A percentile compares a stretch with the other conserved stretches of the same genome.
These are phyloP conservation scores for Xylariaceae sp. DNA, from an alignment of 2,329 filamentous ascomycete genomes.

Conservation along the genomic window DNA sequence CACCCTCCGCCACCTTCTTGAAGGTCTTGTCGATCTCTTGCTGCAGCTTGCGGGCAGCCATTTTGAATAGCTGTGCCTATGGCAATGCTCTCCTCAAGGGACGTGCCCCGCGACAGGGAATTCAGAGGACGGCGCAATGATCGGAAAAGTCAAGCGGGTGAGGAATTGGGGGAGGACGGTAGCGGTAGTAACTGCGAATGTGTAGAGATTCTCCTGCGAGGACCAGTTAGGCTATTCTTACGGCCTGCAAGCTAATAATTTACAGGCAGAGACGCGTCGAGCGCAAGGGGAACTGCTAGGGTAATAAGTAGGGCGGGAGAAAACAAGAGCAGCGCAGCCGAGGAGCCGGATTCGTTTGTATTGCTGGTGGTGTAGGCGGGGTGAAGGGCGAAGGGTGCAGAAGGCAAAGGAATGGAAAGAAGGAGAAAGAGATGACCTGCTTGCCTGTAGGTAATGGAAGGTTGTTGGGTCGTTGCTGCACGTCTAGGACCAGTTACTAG, in stretches of 20 bases:
- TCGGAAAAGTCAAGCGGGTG: background rate
- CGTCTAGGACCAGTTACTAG: background rate
- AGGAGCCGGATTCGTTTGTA: conserved; percentile 2
- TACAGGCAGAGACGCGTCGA: background rate
- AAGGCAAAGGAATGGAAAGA: background rate
- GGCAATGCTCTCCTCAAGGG: conserved; percentile 9
- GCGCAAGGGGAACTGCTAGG: background rate
- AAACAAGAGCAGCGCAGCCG: background rate
- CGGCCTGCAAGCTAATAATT: conserved; percentile 1
- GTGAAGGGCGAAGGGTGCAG: background rate
- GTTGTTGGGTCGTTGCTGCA: too few species aligned
- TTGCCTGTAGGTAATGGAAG: background rate
- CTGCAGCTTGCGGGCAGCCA: conserved; percentile 93
- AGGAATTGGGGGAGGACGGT: background rate
- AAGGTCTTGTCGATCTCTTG: conserved; percentile 99
- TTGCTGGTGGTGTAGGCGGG: background rate
- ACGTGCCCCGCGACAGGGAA: background rate
- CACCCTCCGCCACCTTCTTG: conserved; percentile 94
- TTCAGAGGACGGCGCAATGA: background rate
- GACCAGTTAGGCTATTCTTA: conserved; percentile 7
- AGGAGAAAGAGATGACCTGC: background rate
- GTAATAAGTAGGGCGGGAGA: background rate
- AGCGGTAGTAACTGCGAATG: background rate
- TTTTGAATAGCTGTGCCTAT: conserved; percentile 42
- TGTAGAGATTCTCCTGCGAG: conserved; percentile 1